These are phyloP conservation scores for Cladophialophora yegresii DNA, from an alignment of 2,329 filamentous ascomycete genomes.

Conservation along the genomic window DNA sequence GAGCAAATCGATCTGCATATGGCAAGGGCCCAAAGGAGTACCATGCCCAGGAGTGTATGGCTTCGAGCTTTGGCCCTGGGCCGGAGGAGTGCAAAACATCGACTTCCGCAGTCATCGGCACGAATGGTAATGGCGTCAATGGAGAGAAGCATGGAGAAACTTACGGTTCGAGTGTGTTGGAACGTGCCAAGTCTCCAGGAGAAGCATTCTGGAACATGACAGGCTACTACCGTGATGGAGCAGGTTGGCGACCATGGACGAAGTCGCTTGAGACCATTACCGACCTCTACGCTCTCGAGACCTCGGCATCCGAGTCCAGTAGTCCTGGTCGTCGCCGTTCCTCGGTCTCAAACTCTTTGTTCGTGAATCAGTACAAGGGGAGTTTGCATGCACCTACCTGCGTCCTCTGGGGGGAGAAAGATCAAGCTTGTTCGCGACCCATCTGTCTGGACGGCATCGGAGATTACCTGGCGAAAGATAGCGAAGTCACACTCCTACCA, in stretches of 20 bases:
- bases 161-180: conserved; percentile 48
- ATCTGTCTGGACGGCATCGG: conserved; percentile 56
- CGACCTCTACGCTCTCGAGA: conserved; percentile 50
- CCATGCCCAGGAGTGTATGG: conserved; percentile 52
- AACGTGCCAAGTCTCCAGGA: conserved; percentile 43
- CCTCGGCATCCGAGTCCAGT: conserved; percentile 29
- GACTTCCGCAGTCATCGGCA: conserved; percentile 2
- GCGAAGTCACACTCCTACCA: conserved; percentile 55
- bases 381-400: conserved; percentile 56
- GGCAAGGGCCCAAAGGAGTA: conserved; percentile 43
- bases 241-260: conserved; percentile 51
- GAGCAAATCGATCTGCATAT: conserved; percentile 45
- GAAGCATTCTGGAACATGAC: conserved; percentile 55
- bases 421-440: conserved; percentile 53
- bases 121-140: conserved; percentile 32
- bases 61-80: conserved; percentile 56
- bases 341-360: conserved; percentile 40
- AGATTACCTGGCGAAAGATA: conserved; percentile 53
- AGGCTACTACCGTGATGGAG: conserved; percentile 57
- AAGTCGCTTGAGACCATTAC: conserved; percentile 56
- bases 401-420: conserved; percentile 56
- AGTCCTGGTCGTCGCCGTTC: conserved; percentile 32
- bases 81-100: conserved; percentile 46
- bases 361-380: conserved; percentile 50
- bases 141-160: conserved; percentile 32